A percentile compares a stretch with the other conserved stretches of the same genome.
Evolutionary conservation across 2,329 filamentous ascomycete species (phyloP).

Genomic region (Teratosphaeria epicoccoides): DNA sequence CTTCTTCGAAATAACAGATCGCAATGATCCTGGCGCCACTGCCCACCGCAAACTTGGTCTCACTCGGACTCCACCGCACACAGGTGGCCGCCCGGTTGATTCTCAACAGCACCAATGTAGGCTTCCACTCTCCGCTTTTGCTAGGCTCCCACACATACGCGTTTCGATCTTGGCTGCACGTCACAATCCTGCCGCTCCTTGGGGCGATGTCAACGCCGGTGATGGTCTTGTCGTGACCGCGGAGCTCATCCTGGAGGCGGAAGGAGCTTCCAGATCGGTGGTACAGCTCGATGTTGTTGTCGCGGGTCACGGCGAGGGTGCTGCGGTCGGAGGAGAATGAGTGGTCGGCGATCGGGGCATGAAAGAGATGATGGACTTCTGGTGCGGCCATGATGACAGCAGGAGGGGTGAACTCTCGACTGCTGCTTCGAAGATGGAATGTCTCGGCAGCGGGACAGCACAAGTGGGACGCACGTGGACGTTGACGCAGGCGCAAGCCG

Average conservation of each 20-base stretch:
- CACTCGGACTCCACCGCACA: slow-evolving; percentile 92
- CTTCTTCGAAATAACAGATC: slow-evolving; percentile 96
- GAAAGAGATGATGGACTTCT: slow-evolving; percentile 94
- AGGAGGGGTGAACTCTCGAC: slow-evolving; percentile 88
- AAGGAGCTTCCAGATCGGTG: slow-evolving; percentile 53
- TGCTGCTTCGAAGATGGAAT: slow-evolving; percentile 45
- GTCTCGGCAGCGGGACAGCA: too few relatives aligned
- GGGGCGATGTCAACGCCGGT: slow-evolving; percentile 95
- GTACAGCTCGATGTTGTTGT: slow-evolving; percentile 85
- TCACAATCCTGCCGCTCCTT: slow-evolving; percentile 83
- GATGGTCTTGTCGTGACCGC: slow-evolving; percentile 93
- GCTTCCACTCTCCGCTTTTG: slow-evolving; percentile 62
- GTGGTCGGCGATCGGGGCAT: slow-evolving; percentile 91
- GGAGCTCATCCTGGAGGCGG: slow-evolving; percentile 73
- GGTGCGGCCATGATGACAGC: slow-evolving; percentile 66
- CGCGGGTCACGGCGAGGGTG: slow-evolving; percentile 81
- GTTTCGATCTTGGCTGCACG: slow-evolving; percentile 96
- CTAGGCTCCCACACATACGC: slow-evolving; percentile 96
- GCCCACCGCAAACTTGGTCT: slow-evolving; percentile 95
- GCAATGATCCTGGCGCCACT: slow-evolving; percentile 92
- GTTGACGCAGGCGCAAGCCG: slow-evolving; percentile 1
- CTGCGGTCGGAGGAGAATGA: slow-evolving; percentile 90
- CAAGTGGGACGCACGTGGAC: neutral
- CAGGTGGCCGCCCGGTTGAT: slow-evolving; percentile 96
- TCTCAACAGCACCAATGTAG: slow-evolving; percentile 88